These are phyloP conservation scores for Sclerotiophoma versabilis DNA, from an alignment of 2,329 filamentous ascomycete genomes.

Conservation along the genomic window DNA sequence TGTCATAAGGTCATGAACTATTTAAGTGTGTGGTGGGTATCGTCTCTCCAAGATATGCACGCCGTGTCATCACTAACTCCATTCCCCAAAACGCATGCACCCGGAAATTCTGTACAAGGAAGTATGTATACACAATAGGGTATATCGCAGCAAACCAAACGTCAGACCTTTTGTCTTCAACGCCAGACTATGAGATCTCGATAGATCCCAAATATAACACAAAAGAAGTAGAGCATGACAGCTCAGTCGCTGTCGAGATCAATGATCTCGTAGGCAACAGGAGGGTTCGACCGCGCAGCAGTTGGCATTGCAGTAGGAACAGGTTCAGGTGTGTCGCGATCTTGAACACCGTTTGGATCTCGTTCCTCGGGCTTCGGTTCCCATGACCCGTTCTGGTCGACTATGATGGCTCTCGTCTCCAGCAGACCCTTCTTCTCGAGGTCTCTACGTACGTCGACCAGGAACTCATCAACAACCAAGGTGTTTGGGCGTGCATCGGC, in stretches of 20 bases:
- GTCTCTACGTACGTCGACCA: conserved; percentile 66
- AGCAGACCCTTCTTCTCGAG: conserved; percentile 61
- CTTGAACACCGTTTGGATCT: conserved; percentile 22
- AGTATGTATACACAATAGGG: background rate
- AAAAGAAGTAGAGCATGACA: background rate
- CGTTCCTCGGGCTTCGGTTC: conserved; percentile 52
- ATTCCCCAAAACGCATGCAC: background rate
- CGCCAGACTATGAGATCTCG: background rate
- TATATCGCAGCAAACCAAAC: background rate
- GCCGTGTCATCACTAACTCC: background rate
- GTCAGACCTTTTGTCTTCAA: background rate
- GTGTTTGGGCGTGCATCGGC: conserved; percentile 76
- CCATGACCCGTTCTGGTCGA: conserved; percentile 73
- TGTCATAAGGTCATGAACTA: background rate
- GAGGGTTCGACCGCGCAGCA: background rate
- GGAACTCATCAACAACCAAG: conserved; percentile 77
- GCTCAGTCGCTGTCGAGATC: conserved; percentile 12
- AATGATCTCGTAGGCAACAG: conserved; percentile 2
- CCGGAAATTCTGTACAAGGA: background rate
- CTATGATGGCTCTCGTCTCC: conserved; percentile 66
- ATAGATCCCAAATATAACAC: background rate
- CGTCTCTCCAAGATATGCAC: background rate
- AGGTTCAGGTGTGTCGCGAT: conserved; percentile 16
- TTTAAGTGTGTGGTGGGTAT: background rate
- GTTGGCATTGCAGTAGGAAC: background rate